phyloP scores from a whole-genome alignment of 139 green algal genomes.

The Mychonastes homosphaera region DNA sequence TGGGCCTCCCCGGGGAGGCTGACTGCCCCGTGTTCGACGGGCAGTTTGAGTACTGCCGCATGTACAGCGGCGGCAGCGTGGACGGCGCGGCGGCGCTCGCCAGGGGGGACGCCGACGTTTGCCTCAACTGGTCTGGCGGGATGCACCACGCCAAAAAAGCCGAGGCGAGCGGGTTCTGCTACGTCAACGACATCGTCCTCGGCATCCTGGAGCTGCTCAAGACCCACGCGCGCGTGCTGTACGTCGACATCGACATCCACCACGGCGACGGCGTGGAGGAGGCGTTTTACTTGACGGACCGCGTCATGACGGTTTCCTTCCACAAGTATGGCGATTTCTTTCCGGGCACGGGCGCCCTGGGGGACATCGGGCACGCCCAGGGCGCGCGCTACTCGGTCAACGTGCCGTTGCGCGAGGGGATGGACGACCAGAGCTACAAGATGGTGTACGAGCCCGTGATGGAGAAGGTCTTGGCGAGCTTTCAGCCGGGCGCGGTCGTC shows the following conservation, averaged over 20 bases:
- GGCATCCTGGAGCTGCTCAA: conserved; percentile 94
- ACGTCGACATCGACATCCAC: conserved; percentile 96
- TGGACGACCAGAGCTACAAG: conserved; percentile 92
- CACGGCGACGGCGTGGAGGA: conserved; percentile 98
- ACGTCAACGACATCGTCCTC: conserved; percentile 98
- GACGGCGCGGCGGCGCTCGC: conserved; percentile 83
- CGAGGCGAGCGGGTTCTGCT: conserved; percentile 86
- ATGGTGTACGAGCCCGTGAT: conserved; percentile 89
- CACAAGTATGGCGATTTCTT: conserved; percentile 99
- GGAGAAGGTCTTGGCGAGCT: conserved; percentile 93
- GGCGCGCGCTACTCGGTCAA: conserved; percentile 90
- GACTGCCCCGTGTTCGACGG: conserved; percentile 97
- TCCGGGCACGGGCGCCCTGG: conserved; percentile 79
- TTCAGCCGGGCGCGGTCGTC: conserved; percentile 89
- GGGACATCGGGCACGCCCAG: conserved; percentile 61
- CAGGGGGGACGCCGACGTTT: conserved; percentile 61
- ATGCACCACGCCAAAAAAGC: conserved; percentile 94
- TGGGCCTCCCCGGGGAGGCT: conserved; percentile 79
- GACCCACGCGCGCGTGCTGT: conserved; percentile 53
- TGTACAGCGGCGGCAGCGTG: conserved; percentile 79
- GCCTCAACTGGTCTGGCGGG: conserved; percentile 92
- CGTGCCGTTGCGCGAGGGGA: conserved; percentile 88
- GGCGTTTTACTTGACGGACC: conserved; percentile 96
- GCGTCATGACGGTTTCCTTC: conserved; percentile 88
- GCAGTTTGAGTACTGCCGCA: conserved; percentile 82